These are phyloP conservation scores for Alopecurus myosuroides DNA, from an alignment of 176 grass and related monocot genomes.

Conservation along the genomic window DNA sequence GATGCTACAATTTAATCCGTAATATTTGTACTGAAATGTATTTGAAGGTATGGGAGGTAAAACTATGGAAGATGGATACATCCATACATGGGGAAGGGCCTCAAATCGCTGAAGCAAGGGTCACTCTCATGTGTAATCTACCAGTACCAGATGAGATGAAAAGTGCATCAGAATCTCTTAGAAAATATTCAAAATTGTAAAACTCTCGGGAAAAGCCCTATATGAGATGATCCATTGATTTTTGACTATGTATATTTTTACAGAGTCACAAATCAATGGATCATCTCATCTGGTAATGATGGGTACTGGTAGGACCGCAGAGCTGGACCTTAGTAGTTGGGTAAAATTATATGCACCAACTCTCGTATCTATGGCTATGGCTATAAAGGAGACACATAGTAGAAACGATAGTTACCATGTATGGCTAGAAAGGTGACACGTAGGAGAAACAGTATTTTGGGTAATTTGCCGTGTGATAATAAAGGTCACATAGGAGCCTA, in stretches of 20 bases:
- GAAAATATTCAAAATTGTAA: constrained; percentile 54
- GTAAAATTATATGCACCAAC: too few species aligned
- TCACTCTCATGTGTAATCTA: constrained; percentile 56
- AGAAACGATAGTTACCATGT: too few species aligned
- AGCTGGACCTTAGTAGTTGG: too few species aligned
- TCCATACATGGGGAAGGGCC: constrained; percentile 26
- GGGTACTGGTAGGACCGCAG: too few species aligned
- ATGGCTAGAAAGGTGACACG: too few species aligned
- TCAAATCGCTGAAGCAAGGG: constrained; percentile 46
- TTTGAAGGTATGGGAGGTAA: constrained; percentile 71
- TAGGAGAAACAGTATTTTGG: too few species aligned
- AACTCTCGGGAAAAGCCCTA: neutral
- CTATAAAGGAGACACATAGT: too few species aligned
- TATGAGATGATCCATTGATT: neutral
- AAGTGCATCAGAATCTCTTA: constrained; percentile 40
- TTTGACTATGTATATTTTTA: neutral
- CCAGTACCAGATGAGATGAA: constrained; percentile 39
- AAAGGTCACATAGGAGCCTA: too few species aligned
- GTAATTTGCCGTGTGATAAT: too few species aligned
- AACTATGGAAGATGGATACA: constrained; percentile 52
- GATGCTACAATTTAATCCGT: neutral
- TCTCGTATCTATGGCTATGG: too few species aligned
- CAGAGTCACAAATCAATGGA: too few species aligned
- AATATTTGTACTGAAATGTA: neutral
- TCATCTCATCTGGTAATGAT: too few species aligned